Percentiles rank a stretch among this genome's conserved stretches.
These are phyloP conservation scores for Daucus carota DNA, from an alignment of 129 eudicot genomes.

Conservation along the genomic window DNA sequence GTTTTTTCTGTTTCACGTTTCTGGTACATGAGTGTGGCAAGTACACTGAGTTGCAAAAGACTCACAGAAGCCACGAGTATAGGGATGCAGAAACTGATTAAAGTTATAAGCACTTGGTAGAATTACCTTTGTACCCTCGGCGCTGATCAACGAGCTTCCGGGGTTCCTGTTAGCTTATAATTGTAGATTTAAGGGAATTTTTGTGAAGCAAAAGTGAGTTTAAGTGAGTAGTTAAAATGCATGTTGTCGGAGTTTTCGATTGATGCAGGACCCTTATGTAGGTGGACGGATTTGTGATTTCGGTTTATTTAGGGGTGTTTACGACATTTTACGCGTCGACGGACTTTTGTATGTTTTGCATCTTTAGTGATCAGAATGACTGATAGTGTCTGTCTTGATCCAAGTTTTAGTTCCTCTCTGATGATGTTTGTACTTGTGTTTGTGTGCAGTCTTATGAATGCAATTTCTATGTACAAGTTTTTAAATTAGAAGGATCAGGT, in stretches of 20 bases:
- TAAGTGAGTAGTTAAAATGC: not conserved
- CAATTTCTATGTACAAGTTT: not conserved
- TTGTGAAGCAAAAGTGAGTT: not conserved
- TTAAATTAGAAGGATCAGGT: not conserved
- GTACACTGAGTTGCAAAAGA: not conserved
- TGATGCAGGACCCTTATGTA: not conserved
- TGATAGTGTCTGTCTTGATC: not conserved
- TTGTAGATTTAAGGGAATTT: not conserved
- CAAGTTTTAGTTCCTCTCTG: not conserved
- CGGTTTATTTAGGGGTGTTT: not conserved
- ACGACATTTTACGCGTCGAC: not conserved
- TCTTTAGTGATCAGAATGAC: not conserved
- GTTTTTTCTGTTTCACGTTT: too few relatives aligned
- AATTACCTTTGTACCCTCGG: not conserved
- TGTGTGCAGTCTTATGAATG: not conserved
- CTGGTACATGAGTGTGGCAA: not conserved
- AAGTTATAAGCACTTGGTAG: not conserved
- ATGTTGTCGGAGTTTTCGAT: not conserved
- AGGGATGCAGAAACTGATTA: not conserved
- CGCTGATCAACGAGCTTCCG: not conserved
- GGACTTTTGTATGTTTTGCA: not conserved
- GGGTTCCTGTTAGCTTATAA: not conserved
- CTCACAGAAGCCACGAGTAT: not conserved
- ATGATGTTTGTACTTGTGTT: not conserved
- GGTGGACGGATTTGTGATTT: not conserved